Evolutionary conservation across 371 early-diverging fungal species (phyloP).

Genomic region (Actinomortierella wolfii): DNA sequence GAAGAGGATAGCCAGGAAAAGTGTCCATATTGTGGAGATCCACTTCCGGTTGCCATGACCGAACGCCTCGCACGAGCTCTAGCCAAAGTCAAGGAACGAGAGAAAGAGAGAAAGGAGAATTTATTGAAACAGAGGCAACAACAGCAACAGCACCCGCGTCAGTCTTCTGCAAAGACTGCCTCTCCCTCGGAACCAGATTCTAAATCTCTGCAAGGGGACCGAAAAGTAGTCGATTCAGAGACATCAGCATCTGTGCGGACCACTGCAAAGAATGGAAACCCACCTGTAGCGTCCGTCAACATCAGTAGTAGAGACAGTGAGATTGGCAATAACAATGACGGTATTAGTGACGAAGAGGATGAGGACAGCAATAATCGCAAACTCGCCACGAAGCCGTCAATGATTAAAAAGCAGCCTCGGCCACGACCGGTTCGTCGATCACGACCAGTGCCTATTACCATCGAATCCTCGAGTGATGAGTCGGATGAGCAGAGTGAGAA

Average conservation of each 20-base stretch:
- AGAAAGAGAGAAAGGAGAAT: background rate
- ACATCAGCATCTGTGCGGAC: no score
- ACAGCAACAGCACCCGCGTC: background rate
- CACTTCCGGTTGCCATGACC: slow-evolving; percentile 19
- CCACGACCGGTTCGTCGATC: no score
- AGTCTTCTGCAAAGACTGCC: background rate
- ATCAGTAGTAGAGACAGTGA: no score
- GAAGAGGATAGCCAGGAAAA: background rate
- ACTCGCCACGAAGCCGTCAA: no score
- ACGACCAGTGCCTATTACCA: no score
- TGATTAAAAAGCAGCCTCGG: no score
- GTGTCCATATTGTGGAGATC: slow-evolving; percentile 39
- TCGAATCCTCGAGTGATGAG: no score
- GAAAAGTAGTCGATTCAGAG: background rate
- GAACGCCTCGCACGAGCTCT: slow-evolving; percentile 13
- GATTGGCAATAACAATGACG: no score
- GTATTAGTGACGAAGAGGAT: no score
- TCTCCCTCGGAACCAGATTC: background rate
- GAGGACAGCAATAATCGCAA: no score
- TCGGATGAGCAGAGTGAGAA: background rate
- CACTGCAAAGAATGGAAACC: no score
- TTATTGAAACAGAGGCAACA: background rate
- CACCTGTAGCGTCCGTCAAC: no score
- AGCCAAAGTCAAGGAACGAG: slow-evolving; percentile 6
- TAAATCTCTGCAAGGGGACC: slow-evolving; percentile 3